Evolutionary conservation across 176 grass and related monocot genomes (phyloP), one percentile per base, ranked within the genome.

Genomic region (Echinochloa phyllopogon): DNA sequence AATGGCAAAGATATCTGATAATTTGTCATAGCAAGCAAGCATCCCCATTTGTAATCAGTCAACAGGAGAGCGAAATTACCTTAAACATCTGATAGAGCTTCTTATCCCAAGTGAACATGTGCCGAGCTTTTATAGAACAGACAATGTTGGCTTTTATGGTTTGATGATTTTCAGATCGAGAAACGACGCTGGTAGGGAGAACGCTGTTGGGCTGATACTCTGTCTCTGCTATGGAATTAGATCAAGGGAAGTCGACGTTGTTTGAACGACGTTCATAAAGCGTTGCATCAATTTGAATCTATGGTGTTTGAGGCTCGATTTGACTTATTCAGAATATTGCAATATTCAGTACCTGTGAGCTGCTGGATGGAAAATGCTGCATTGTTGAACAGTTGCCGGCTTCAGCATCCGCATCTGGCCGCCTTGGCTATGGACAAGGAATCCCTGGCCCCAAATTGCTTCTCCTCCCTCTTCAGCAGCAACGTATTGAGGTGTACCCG

Each of bases 71-170:
- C 24, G 50, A 29, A 51, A 73, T 51, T 87, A 94, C 90, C 92
- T 94, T 94, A 66, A 97, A 86, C 51, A 89, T 88, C 73, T 91
- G 76, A 33, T 85, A 92, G 17, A 97, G 90, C 77, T 94, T 97
- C 81, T 97, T 94, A 88, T 94, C 90, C 94, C 88, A 97, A 79
- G 90, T 0, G 87, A 68, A 65, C 66, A 66, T 3, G 88, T 86
- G 51, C 92, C 80, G 12, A 94, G 69, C 73, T 85, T 85, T 42
- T 92, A 97, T 42, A 74, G 75, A 0, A 97, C 80, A 1, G 87
- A 82, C 84, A 94, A 85, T 27, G 94, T 89, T 13, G 87, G 91
- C 72, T 97, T 97, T 6, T 87, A 97, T 33, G 81, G 2, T 33
- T 33, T 88, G 15, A 52, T 52, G 16, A 0, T 91, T 33, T 33